Base-by-base conservation (phyloP, 306 rosid genomes). In the Myrica gale region DNA sequence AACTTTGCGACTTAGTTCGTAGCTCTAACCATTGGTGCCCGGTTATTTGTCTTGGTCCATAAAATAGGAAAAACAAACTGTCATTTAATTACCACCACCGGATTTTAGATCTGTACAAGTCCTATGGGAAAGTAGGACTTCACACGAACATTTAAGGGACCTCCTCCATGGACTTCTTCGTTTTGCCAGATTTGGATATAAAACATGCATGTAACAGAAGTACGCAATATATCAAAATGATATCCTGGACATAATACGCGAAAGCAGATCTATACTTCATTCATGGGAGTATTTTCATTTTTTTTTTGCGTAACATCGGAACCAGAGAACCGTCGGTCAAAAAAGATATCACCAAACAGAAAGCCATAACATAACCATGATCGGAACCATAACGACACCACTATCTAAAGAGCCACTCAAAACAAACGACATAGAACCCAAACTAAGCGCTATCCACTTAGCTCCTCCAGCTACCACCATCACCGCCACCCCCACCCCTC, bases 401-500 rank as follows among this genome's bases (percentile, higher is more conserved):
- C 63, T 16, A 37, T 60, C 46, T 11, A 19, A 32, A 11, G 23
- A 26, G 47, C 51, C 68, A 11, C 68, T n/a, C 19, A 26, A 41
- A 51, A 5, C 72, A 9, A 57, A 13, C 5, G 4, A 57, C 16
- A 57, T 12, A 16, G 74, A 32, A 32, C 44, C 74, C 57, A 23
- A 71, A 4, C 55, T 21, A 58, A 3, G 9, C 21, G 63, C 41
- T 77, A 73, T 48, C 20, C 39, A 48, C 55, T 47, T 86, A 89
- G 61, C 13, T 90, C 82, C 98, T 90, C 98, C 98, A 94, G 83
- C 56, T 89, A 16, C 94, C 90, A 0, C 91, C 92, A 12, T 76
- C 69, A 0, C 82, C 57, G 5, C 74, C 74, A 0, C 92, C 88
- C 0, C 82, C 80, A 0, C 85, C 63, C 0, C 88, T 82, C 1